Evolutionary conservation across 1,284 basidiomycete species (phyloP).

Genomic region (Sporisorium graminicola): DNA sequence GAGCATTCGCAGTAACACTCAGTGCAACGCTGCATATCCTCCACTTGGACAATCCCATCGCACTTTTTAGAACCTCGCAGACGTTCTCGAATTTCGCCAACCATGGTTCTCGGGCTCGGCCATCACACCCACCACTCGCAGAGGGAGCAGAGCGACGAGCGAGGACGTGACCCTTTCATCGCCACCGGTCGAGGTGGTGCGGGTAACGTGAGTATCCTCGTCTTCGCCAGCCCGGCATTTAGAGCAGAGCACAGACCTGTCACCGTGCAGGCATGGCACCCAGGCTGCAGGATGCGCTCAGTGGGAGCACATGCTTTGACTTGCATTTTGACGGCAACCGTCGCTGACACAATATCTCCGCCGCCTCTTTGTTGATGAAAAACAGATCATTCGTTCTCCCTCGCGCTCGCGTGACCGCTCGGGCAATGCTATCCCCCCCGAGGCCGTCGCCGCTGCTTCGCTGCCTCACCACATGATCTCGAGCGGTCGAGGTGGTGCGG

Average conservation of each 20-base stretch:
- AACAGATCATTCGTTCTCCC: constrained; percentile 53
- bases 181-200: constrained; percentile 64
- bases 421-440: constrained; percentile 30
- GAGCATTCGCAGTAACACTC: background rate
- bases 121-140: constrained; percentile 54
- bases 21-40: background rate
- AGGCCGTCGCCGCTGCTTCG: constrained; percentile 25
- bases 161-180: constrained; percentile 59
- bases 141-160: constrained; percentile 43
- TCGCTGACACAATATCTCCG: constrained; percentile 2
- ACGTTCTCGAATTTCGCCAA: constrained; percentile 2
- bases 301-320: background rate
- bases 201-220: constrained; percentile 59
- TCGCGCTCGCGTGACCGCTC: constrained; percentile 53
- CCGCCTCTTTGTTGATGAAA: background rate
- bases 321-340: background rate
- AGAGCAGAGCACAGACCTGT: background rate
- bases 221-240: background rate
- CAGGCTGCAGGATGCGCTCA: background rate
- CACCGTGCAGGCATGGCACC: background rate
- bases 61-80: no score
- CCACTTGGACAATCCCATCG: background rate
- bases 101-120: constrained; percentile 51
- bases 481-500: constrained; percentile 81
- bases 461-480: constrained; percentile 69